These are phyloP conservation scores for Closterium sp. DNA, from an alignment of 139 green algal species.

Conservation along the genomic window DNA sequence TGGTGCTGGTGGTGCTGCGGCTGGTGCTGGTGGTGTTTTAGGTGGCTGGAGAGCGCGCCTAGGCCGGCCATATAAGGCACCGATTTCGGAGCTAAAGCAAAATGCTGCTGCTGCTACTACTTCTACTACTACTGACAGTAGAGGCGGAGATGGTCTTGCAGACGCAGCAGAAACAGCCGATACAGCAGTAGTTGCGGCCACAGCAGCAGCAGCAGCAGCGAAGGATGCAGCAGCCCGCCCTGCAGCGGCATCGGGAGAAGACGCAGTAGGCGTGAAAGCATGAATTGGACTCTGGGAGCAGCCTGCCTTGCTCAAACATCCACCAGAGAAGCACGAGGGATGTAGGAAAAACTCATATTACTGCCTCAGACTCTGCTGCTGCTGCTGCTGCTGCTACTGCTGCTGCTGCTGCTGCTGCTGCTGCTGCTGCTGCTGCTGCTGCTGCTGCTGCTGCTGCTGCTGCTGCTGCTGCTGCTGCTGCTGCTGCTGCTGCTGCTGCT, in stretches of 20 bases:
- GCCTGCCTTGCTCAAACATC: too few relatives aligned
- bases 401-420: neutral
- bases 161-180: neutral
- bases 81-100: neutral
- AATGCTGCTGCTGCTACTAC: neutral
- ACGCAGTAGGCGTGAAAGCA: neutral
- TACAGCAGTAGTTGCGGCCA: neutral
- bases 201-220: neutral
- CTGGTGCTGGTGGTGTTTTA: neutral
- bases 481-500: neutral
- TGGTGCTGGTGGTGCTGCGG: neutral
- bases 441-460: too few relatives aligned
- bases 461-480: neutral
- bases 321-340: too few relatives aligned
- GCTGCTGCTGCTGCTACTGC: neutral
- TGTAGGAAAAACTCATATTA: neutral
- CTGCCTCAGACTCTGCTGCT: neutral
- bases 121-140: neutral
- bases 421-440: neutral
- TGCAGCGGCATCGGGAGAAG: neutral
- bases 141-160: neutral
- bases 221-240: neutral
- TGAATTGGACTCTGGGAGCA: too few relatives aligned
- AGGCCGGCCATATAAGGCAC: neutral
- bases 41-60: neutral